Evolutionary conservation across 768 basidiomycete species (phyloP), one percentile per base, ranked within the genome.

Genomic region (Strobilomyces dryophilus): DNA sequence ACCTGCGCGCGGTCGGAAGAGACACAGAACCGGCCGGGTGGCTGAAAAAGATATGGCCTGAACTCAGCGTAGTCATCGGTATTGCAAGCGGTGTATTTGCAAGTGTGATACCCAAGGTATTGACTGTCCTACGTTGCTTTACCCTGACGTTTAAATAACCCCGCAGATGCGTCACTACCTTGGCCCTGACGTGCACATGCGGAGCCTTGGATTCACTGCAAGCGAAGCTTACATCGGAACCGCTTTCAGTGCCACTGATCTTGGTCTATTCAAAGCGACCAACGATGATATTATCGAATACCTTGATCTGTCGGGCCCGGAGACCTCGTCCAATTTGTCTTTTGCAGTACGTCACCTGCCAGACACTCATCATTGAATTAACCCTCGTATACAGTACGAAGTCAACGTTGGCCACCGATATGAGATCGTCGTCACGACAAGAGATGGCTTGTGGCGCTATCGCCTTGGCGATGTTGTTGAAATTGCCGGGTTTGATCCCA

Each of bases 391-490:
- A 29, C 35, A 65, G 61, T 51, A 63, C 44, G 53, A 59, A 46
- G 47, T 54, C 8, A 17, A 60, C 42, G 14, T 48, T 12, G 64
- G 61, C 12, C 31, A 29, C 18, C 47, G 48, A 31, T 64, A 64
- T 36, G 62, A 64, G 20, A 21, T 61, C 37, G 52, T 65, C 2
- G 29, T 65, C 8, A 62, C 59, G 1, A 52, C 58, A 5, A 59
- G 61, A 8, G 54, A 65, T 24, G 63, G 57, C 6, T 36, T 64
- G 39, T 64, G 62, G 63, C 62, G 60, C 14, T 60, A 65, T n/a
- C 59, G 62, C 14, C 57, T 62, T 3, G 63, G 63, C 4, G 63
- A 64, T 41, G 48, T 64, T 34, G 21, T 61, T 9, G 57, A 64
- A 35, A 21, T 62, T 21, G 37, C 41, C 4, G 63, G 60, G 2